A percentile compares a stretch with the other conserved stretches of the same genome.
These are phyloP conservation scores for Dactylorhiza incarnata DNA, from an alignment of 106 monocot genomes.

Conservation along the genomic window DNA sequence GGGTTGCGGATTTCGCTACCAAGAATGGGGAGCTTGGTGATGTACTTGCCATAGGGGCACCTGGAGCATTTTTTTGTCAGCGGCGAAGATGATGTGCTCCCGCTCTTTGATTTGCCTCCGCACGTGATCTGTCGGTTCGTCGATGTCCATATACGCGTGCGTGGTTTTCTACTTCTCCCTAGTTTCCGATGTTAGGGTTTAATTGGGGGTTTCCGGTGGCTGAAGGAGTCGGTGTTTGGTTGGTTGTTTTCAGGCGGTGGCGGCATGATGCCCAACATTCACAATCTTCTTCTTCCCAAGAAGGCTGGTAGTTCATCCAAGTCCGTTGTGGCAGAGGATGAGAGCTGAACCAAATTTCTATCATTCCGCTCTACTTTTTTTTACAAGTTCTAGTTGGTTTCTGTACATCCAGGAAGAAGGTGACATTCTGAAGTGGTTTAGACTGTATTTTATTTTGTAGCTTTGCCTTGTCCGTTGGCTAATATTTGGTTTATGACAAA, in stretches of 20 bases:
- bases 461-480: no score
- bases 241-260: no score
- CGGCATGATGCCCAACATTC: constrained; percentile 12
- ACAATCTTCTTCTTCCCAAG: background rate
- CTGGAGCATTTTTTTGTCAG: constrained; percentile 38
- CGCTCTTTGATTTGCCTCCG: constrained; percentile 34
- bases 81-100: constrained; percentile 2
- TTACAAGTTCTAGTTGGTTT: background rate
- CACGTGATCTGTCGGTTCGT: constrained; percentile 85
- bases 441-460: no score
- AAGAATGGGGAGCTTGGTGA: constrained; percentile 65
- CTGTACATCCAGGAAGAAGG: no score
- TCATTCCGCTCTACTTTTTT: background rate
- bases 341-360: background rate
- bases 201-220: background rate
- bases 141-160: constrained; percentile 69
- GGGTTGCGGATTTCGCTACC: constrained; percentile 71
- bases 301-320: no score
- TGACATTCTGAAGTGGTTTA: no score
- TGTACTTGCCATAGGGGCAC: constrained; percentile 93
- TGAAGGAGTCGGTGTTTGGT: background rate
- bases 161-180: constrained; percentile 5
- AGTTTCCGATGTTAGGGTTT: background rate
- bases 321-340: background rate
- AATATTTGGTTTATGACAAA: no score